Base-by-base conservation (phyloP, 768 basidiomycete species). In the Polyporus arcularius region DNA sequence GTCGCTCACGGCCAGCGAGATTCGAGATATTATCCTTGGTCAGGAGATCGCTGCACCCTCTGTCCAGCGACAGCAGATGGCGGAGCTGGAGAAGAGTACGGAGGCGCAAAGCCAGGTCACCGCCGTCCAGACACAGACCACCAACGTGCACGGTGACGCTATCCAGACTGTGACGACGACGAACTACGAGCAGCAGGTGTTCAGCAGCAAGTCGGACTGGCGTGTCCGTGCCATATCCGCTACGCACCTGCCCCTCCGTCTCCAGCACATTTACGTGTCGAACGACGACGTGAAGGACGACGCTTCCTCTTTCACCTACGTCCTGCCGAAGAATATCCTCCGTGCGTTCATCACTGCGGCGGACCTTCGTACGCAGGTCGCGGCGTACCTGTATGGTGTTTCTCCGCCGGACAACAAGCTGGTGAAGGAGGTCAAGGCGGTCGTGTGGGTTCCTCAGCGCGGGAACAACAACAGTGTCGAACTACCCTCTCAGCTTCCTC, bases 251-350 rank as follows among this genome's bases (percentile, higher is more conserved):
- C 87, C 96, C 4, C 87, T 99, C 62, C 94, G 97, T 70, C 81
- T 98, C 61, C 96, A 98, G 72, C 96, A 99, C 72, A 97, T 98
- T 75, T 98, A 97, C 73, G 97, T 99, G 35, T 96, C 95, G 43
- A 99, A 98, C 71, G 97, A 99, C 69, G 96, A 99, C 70, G 96
- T 99, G 70, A 96, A 96, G 75, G 97, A 99, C 71, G 97, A 98
- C 69, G 94, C 96, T 4, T 87, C 89, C 26, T 92, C 92, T 8
- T 94, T 84, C 74, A 99, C 97, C 41, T 98, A 93, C 69, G 94
- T 99, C 55, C 80, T 99, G 54, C 96, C 97, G 31, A 99, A 99
- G 83, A 99, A 99, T 74, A 83, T 98, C 55, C 80, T 99, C 35
- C 89, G 92, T 49, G 90, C 94, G 3, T 98, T 99, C 78, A 90